Evolutionary conservation across 225 moss, liverwort and hornwort genomes (phyloP).

Genomic region (Pseudisothecium myosuroides): DNA sequence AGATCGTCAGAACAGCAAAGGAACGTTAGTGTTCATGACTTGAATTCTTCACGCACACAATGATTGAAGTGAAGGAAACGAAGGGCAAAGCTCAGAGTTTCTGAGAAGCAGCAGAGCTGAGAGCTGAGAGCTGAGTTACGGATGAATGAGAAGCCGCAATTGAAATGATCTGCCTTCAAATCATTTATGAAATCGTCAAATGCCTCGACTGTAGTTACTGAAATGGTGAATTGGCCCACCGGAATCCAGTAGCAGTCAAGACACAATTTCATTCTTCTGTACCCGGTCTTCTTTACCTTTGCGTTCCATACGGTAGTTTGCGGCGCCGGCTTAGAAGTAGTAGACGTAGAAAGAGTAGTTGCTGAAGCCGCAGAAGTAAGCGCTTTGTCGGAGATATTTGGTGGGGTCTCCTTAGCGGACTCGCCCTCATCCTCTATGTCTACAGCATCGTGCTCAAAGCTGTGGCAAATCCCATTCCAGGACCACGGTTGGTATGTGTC

Average conservation of each 20-base stretch:
- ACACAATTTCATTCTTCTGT: conserved; percentile 56
- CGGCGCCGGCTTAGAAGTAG: conserved; percentile 75
- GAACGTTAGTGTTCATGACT: conserved; percentile 39
- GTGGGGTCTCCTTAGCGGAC: conserved; percentile 99
- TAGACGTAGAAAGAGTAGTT: conserved; percentile 58
- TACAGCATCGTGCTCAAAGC: conserved; percentile 99
- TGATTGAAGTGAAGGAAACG: conserved; percentile 21
- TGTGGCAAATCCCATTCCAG: conserved; percentile 99
- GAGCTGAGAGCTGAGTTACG: conserved; percentile 13
- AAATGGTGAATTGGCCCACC: conserved; percentile 44
- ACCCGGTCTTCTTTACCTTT: conserved; percentile 78
- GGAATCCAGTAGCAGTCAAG: conserved; percentile 64
- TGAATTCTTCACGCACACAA: conserved; percentile 29
- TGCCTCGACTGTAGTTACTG: conserved; percentile 38
- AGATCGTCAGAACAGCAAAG: conserved; percentile 9
- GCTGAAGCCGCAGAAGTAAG: conserved; percentile 85
- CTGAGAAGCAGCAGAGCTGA: conserved; percentile 30
- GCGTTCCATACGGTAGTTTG: conserved; percentile 96
- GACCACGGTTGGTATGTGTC: conserved; percentile 99
- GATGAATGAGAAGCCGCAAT: conserved; percentile 17
- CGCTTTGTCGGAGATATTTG: conserved; percentile 96
- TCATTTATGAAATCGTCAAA: conserved; percentile 35
- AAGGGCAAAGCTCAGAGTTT: conserved; percentile 19
- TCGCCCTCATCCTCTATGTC: conserved; percentile 99
- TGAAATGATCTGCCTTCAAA: conserved; percentile 28